Base-by-base conservation (phyloP, 345 rosid species). In the Atalantia buxifolia region DNA sequence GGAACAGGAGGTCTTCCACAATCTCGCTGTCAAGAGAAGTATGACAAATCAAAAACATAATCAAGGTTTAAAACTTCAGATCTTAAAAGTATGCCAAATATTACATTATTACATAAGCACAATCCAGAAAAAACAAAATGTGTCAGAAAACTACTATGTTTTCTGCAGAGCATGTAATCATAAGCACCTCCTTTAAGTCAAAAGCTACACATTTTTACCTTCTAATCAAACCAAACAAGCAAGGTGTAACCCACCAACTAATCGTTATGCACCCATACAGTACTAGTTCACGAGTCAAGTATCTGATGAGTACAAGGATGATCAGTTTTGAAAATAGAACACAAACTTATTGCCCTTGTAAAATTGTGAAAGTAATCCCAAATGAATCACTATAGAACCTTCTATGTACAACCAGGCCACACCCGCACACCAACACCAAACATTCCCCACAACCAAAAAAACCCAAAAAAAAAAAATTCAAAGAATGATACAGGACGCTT, bases 1-100 rank as follows among this genome's bases (percentile, higher is more conserved):
- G 99, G 99, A 83, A 87, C 80, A 70, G 97, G 99, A 66, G 96
- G 96, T 82, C 99, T 87, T 80, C 98, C 89, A 86, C 94, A 87
- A 83, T 92, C 97, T 77, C 97, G 92, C 99, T 95, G 88, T 82
- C 72, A 79, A 80, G 74, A 70, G 69, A 78, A 81, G 72, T 42
- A 62, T 18, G 78, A 48, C 27, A 30, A 65, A 74, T 40, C 1
- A 69, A 35, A 69, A n/a, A 16, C 72, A 59, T 28, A 59, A 18
- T 8, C 38, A 60, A 18, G 30, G 9, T 60, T 27, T 6, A 12
- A 59, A 40, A 61, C 6, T 3, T 38, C 9, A 60, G n/a, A 59
- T 60, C 10, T 31, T 45, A 22, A n/a, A 75, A 48, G 7, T 30
- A 64, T 28, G 61, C 50, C 9, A 22, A 48, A n/a, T 9, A 14